phyloP scores from a whole-genome alignment of 2,329 filamentous ascomycete species.

The Fusarium sp. region DNA sequence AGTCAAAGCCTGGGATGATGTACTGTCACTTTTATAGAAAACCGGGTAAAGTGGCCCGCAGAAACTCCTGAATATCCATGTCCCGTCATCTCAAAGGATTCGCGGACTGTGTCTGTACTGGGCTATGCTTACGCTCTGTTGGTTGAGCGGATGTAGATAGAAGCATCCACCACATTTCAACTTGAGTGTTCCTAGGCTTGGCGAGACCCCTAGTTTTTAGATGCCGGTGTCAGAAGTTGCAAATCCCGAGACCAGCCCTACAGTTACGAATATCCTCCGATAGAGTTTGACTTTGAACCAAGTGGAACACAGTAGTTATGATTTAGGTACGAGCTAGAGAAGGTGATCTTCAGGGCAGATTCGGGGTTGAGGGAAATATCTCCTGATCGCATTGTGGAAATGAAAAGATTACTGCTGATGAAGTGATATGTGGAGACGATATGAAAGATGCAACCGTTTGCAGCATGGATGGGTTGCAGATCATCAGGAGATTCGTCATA shows the following conservation, averaged over 20 bases:
- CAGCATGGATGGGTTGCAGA: not conserved
- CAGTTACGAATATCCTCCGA: not conserved
- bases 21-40: not conserved
- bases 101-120: not conserved
- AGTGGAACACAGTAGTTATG: not conserved
- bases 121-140: not conserved
- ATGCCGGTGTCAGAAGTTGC: not conserved
- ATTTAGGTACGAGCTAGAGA: not conserved
- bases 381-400: not conserved
- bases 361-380: not conserved
- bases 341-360: not conserved
- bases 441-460: not conserved
- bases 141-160: not conserved
- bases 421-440: not conserved
- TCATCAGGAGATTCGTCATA: constrained; percentile 1
- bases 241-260: not conserved
- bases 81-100: not conserved
- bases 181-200: not conserved
- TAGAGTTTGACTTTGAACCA: not conserved
- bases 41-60: not conserved
- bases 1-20: not conserved
- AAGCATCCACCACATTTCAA: not conserved
- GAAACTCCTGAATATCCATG: constrained; percentile 9
- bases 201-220: not conserved
- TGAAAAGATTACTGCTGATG: not conserved